A percentile compares a stretch with the other conserved stretches of the same genome.
Evolutionary conservation across 108 stramenopile species (phyloP).

Genomic region (Poteriospumella lacustris): DNA sequence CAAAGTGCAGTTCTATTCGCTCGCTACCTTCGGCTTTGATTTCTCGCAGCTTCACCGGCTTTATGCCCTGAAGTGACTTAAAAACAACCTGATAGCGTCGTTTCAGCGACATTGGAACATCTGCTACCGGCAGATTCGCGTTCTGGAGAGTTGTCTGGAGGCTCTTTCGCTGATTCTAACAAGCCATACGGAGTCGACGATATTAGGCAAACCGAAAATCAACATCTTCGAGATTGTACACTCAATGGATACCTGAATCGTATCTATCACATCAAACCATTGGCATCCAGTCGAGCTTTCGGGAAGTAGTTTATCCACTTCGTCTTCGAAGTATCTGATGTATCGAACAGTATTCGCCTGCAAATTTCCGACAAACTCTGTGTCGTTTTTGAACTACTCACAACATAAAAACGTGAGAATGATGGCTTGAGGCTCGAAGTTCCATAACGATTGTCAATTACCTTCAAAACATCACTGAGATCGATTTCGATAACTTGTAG

Average conservation of each 20-base stretch:
- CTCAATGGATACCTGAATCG: conserved; percentile 9
- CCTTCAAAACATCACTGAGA: too few species aligned
- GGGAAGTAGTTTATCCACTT: neutral
- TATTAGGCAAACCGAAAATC: neutral
- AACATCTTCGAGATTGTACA: neutral
- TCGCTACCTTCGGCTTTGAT: conserved; percentile 8
- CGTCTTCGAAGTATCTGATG: conserved; percentile 26
- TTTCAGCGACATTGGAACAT: conserved; percentile 34
- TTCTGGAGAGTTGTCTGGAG: too few species aligned
- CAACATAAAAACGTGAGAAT: too few species aligned
- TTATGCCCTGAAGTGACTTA: conserved; percentile 24
- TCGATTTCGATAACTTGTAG: too few species aligned
- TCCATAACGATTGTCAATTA: too few species aligned
- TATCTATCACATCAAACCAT: conserved; percentile 22
- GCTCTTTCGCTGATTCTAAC: too few species aligned
- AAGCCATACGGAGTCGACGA: too few species aligned
- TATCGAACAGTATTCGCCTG: conserved; percentile 3
- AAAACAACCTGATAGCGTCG: conserved; percentile 40
- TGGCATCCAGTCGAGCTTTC: too few species aligned
- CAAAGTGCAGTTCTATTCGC: too few species aligned
- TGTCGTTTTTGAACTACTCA: conserved; percentile 4
- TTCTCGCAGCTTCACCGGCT: conserved; percentile 29
- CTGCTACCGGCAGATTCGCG: too few species aligned
- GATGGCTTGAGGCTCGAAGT: too few species aligned
- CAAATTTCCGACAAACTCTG: conserved; percentile 18